These are phyloP conservation scores for Dioscorea alata DNA, from an alignment of 106 monocot genomes.

Conservation along the genomic window DNA sequence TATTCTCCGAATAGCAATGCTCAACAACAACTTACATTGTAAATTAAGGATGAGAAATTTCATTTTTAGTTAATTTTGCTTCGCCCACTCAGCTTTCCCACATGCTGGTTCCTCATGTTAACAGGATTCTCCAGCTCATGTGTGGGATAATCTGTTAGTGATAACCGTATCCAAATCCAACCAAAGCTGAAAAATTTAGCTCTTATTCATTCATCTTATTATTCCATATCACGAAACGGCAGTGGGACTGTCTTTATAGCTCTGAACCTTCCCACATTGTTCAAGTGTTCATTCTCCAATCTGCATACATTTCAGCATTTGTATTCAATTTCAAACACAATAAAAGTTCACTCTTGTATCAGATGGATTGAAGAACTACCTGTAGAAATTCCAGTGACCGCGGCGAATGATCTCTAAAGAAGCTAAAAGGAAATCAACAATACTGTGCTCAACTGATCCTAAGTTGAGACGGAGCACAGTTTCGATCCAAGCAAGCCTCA, in stretches of 20 bases:
- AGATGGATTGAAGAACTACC: slow-evolving; percentile 19
- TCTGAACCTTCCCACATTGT: slow-evolving; percentile 65
- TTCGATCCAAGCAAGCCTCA: slow-evolving; percentile 88
- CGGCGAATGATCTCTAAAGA: slow-evolving; percentile 80
- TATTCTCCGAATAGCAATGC: too few species aligned
- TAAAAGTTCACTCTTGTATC: too few species aligned
- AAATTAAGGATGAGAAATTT: too few species aligned
- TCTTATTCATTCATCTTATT: slow-evolving; percentile 21
- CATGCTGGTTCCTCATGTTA: too few species aligned
- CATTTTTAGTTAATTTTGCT: too few species aligned
- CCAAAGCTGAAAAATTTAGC: too few species aligned
- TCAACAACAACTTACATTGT: too few species aligned
- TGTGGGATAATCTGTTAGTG: too few species aligned
- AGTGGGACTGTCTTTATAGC: slow-evolving; percentile 57
- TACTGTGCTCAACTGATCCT: slow-evolving; percentile 46
- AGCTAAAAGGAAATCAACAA: slow-evolving; percentile 74
- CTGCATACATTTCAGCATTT: not conserved
- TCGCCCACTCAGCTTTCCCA: too few species aligned
- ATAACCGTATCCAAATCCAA: too few species aligned
- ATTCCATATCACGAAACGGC: slow-evolving; percentile 59
- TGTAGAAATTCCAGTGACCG: slow-evolving; percentile 98
- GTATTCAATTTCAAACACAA: too few species aligned
- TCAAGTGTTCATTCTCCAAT: slow-evolving; percentile 72
- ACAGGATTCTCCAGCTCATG: too few species aligned
- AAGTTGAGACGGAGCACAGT: slow-evolving; percentile 52